A percentile compares a stretch with the other conserved stretches of the same genome.
phyloP scores from a whole-genome alignment of 2,329 filamentous ascomycete genomes.

The Cytospora schulzeri region DNA sequence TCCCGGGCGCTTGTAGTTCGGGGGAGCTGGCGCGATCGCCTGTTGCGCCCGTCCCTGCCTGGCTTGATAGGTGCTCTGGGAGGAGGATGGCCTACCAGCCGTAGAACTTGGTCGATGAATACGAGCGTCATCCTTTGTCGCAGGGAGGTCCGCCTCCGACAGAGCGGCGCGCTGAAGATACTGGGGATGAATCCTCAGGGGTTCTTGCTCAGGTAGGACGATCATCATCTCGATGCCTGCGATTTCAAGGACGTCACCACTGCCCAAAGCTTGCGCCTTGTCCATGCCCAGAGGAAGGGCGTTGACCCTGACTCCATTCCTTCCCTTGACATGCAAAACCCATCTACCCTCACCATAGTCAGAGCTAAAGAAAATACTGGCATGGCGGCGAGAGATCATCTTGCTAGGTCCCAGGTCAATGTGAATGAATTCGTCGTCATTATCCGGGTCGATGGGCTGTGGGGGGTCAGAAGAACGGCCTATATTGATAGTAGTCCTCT shows the following conservation, averaged over 20 bases:
- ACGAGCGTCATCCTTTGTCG: conserved; percentile 22
- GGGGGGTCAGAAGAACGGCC: conserved; percentile 65
- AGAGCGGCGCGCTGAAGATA: conserved; percentile 71
- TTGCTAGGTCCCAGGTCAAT: conserved; percentile 88
- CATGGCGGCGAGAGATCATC: conserved; percentile 76
- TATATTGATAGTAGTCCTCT: conserved; percentile 73
- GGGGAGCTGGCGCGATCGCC: conserved; percentile 60
- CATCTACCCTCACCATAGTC: conserved; percentile 71
- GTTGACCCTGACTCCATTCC: conserved; percentile 88
- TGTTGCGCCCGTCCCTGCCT: conserved; percentile 42
- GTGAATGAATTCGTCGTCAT: conserved; percentile 63
- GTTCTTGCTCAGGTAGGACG: conserved; percentile 76
- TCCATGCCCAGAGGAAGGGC: conserved; percentile 70
- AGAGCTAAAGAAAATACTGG: conserved; percentile 71
- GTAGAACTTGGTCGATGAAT: conserved; percentile 19
- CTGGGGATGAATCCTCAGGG: conserved; percentile 67
- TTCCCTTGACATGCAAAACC: conserved; percentile 84
- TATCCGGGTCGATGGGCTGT: conserved; percentile 46
- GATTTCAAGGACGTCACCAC: conserved; percentile 90
- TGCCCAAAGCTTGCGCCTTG: conserved; percentile 67
- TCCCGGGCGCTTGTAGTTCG: conserved; percentile 61
- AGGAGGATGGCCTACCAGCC: conserved; percentile 34
- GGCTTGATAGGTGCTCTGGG: conserved; percentile 30
- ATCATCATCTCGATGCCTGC: conserved; percentile 98
- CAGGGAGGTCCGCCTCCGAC: conserved; percentile 35